phyloP scores from a whole-genome alignment of 1,284 basidiomycete genomes.

The Trametes polyzona region DNA sequence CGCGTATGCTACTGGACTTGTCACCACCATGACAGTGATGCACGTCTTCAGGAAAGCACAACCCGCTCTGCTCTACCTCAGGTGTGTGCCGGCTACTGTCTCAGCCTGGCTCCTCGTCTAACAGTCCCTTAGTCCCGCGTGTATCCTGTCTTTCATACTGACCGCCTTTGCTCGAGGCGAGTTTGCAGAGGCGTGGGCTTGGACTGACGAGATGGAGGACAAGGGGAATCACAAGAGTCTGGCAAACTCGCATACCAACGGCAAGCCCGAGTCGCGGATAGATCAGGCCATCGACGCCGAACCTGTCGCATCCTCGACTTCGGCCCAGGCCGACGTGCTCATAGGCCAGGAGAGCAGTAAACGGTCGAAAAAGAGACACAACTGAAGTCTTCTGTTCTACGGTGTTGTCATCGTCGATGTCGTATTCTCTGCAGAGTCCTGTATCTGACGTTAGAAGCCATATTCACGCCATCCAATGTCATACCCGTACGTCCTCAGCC shows the following conservation, averaged over 20 bases:
- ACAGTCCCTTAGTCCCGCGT: constrained; percentile 57
- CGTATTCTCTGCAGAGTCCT: too few relatives aligned
- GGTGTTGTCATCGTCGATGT: not conserved
- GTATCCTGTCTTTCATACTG: constrained; percentile 63
- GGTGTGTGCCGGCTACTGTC: constrained; percentile 49
- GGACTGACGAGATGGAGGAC: constrained; percentile 50
- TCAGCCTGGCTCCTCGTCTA: not conserved
- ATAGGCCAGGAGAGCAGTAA: constrained; percentile 12
- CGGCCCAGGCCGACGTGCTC: not conserved
- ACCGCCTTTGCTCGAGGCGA: constrained; percentile 62
- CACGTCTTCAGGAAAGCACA: constrained; percentile 82
- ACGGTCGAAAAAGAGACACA: constrained; percentile 19
- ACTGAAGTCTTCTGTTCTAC: constrained; percentile 1
- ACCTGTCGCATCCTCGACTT: not conserved
- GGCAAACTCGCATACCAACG: not conserved
- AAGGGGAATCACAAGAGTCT: constrained; percentile 7
- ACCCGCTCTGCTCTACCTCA: constrained; percentile 92
- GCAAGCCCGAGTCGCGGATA: not conserved
- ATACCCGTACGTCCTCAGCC: not conserved
- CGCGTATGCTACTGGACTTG: constrained; percentile 83
- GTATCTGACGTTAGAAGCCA: not conserved
- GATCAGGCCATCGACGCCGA: not conserved
- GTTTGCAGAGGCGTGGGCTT: constrained; percentile 62
- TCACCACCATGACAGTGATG: constrained; percentile 88
- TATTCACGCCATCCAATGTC: not conserved